Percentiles rank a stretch among this genome's conserved stretches.
These are phyloP conservation scores for Orychophragmus violaceus DNA, from an alignment of 345 rosid genomes.

Conservation along the genomic window DNA sequence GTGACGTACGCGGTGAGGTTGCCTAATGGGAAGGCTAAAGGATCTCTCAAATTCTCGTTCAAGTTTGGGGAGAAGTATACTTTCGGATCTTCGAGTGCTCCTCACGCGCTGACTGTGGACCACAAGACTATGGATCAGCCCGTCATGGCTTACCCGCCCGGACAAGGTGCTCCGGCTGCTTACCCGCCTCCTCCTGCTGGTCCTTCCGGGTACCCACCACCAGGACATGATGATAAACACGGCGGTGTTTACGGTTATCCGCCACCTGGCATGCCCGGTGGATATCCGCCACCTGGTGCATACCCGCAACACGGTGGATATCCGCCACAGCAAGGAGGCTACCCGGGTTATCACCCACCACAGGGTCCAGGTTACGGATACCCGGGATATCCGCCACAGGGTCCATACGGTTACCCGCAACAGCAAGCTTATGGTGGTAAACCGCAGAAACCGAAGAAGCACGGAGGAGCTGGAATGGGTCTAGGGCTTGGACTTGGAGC, in stretches of 20 bases:
- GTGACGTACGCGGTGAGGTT: slow-evolving; percentile 27
- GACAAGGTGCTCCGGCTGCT: slow-evolving; percentile 13
- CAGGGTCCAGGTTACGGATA: slow-evolving; percentile 23
- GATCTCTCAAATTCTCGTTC: slow-evolving; percentile 27
- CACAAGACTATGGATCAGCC: slow-evolving; percentile 29
- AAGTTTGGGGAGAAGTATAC: slow-evolving; percentile 30
- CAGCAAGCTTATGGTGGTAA: slow-evolving; percentile 22
- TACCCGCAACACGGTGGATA: slow-evolving; percentile 25
- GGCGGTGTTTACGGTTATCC: slow-evolving; percentile 25
- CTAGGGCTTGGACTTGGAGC: slow-evolving; percentile 37
- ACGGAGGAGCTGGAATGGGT: slow-evolving; percentile 27
- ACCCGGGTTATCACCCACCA: slow-evolving; percentile 26
- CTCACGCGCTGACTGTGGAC: neutral
- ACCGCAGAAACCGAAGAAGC: slow-evolving; percentile 33
- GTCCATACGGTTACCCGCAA: slow-evolving; percentile 29
- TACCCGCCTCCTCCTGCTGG: slow-evolving; percentile 24
- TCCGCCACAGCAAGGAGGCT: slow-evolving; percentile 21
- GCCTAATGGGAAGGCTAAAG: slow-evolving; percentile 29
- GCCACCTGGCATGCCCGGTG: neutral
- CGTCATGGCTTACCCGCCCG: slow-evolving; percentile 32
- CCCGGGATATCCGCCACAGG: slow-evolving; percentile 25
- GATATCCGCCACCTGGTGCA: slow-evolving; percentile 24
- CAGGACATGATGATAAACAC: slow-evolving; percentile 24
- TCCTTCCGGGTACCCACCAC: slow-evolving; percentile 27
- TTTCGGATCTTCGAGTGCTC: slow-evolving; percentile 6